These are phyloP conservation scores for Nitzschia palea DNA, from an alignment of 108 stramenopile species.

Conservation along the genomic window DNA sequence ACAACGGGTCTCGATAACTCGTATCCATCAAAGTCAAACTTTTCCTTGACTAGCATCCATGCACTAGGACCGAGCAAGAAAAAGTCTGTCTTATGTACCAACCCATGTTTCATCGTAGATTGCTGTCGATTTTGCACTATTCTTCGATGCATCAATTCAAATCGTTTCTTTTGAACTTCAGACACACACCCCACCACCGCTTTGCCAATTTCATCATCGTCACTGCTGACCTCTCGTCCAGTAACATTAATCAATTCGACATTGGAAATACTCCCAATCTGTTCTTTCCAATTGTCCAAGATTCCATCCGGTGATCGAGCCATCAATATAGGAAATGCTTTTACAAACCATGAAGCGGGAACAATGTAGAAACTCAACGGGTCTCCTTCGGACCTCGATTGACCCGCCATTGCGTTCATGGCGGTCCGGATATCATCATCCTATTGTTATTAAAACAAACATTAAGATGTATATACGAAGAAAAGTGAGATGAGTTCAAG, in stretches of 20 bases:
- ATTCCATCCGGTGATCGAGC: background rate
- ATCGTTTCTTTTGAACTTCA: slow-evolving; percentile 16
- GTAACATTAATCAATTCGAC: slow-evolving; percentile 10
- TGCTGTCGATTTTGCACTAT: slow-evolving; percentile 4
- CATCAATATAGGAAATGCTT: slow-evolving; percentile 34
- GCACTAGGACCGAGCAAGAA: slow-evolving; percentile 46
- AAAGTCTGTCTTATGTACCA: slow-evolving; percentile 40
- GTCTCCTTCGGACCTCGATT: background rate
- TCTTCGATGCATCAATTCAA: slow-evolving; percentile 9
- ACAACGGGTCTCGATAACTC: slow-evolving; percentile 22
- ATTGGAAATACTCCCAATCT: slow-evolving; percentile 30
- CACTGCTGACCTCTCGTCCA: slow-evolving; percentile 1
- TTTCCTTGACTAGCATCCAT: slow-evolving; percentile 47
- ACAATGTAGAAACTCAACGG: slow-evolving; percentile 39
- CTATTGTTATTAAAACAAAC: slow-evolving; percentile 13
- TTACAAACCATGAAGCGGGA: slow-evolving; percentile 43
- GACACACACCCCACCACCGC: background rate
- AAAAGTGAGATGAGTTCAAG: background rate
- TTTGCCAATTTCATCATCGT: slow-evolving; percentile 5
- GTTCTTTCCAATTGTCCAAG: slow-evolving; percentile 22
- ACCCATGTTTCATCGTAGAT: slow-evolving; percentile 19
- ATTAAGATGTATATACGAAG: background rate
- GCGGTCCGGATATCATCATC: slow-evolving; percentile 47
- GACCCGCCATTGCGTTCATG: slow-evolving; percentile 43
- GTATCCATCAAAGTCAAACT: slow-evolving; percentile 47